These are phyloP conservation scores for Nematodospora valgi DNA, from an alignment of 805 yeast species.

Conservation along the genomic window DNA sequence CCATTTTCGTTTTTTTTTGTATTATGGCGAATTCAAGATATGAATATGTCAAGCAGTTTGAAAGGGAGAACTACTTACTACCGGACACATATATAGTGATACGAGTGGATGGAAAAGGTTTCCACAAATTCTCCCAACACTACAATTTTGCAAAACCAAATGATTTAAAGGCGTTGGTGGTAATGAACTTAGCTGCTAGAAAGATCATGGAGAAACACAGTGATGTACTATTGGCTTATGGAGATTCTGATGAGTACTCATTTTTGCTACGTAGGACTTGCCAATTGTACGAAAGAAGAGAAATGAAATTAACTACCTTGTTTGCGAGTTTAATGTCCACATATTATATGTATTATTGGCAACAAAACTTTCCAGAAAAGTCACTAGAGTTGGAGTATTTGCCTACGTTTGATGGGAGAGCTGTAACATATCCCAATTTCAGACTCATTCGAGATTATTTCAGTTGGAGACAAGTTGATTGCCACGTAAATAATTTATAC, in stretches of 20 bases:
- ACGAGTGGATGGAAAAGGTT: constrained; percentile 90
- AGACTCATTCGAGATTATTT: constrained; percentile 71
- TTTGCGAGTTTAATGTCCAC: constrained; percentile 82
- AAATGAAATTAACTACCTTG: constrained; percentile 73
- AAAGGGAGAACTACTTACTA: constrained; percentile 64
- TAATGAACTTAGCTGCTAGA: constrained; percentile 81
- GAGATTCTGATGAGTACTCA: constrained; percentile 94
- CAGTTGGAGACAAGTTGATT: constrained; percentile 94
- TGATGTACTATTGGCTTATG: constrained; percentile 80
- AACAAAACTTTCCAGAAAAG: constrained; percentile 44
- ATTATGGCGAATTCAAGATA: constrained; percentile 80
- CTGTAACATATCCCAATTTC: constrained; percentile 75
- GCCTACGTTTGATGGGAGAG: constrained; percentile 91
- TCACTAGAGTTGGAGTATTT: constrained; percentile 50
- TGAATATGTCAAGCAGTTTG: constrained; percentile 84
- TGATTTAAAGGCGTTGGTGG: constrained; percentile 67
- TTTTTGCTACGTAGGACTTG: constrained; percentile 67
- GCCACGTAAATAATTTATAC: constrained; percentile 91
- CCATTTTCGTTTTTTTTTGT: neutral
- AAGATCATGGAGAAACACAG: constrained; percentile 60
- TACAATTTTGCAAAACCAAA: constrained; percentile 87
- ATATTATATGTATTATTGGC: constrained; percentile 70
- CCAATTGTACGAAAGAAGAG: constrained; percentile 77
- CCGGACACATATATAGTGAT: constrained; percentile 82
- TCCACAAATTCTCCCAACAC: constrained; percentile 74